A percentile compares a stretch with the other conserved stretches of the same genome.
phyloP scores from a whole-genome alignment of 331 rosid species.

The Quercus tomentella region DNA sequence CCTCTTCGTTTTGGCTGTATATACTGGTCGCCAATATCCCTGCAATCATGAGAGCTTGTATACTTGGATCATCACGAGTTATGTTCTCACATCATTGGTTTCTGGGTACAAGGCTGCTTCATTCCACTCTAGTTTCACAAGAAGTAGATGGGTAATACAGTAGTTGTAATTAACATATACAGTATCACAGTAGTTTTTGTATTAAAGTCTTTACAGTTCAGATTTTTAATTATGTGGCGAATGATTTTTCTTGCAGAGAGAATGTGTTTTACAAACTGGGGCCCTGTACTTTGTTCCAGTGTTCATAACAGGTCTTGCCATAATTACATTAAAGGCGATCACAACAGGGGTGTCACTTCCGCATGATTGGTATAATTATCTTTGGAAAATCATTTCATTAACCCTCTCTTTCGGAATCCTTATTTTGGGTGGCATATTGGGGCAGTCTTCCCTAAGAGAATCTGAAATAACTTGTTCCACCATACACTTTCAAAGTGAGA shows the following conservation, averaged over 20 bases:
- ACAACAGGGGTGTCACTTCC: not conserved
- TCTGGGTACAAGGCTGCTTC: not conserved
- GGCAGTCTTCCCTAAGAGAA: not conserved
- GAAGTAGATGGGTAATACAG: slow-evolving; percentile 1
- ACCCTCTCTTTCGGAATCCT: not conserved
- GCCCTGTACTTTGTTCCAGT: not conserved
- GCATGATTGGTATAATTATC: no score
- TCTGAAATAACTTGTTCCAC: not conserved
- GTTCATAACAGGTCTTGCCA: not conserved
- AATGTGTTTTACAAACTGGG: slow-evolving; percentile 6
- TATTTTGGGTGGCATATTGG: not conserved
- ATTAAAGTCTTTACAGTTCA: not conserved
- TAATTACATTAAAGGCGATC: not conserved
- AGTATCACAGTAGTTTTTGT: not conserved
- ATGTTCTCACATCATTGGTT: not conserved
- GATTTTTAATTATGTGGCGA: not conserved
- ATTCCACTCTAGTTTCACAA: not conserved
- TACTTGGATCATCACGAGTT: not conserved
- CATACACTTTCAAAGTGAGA: not conserved
- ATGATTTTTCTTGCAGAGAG: slow-evolving; percentile 3
- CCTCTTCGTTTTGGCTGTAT: not conserved
- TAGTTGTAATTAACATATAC: not conserved
- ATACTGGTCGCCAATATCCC: not conserved
- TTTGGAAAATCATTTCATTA: not conserved
- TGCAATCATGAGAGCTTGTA: not conserved